Base-by-base conservation (phyloP, 768 basidiomycete genomes). In the Gyrodon lividus region DNA sequence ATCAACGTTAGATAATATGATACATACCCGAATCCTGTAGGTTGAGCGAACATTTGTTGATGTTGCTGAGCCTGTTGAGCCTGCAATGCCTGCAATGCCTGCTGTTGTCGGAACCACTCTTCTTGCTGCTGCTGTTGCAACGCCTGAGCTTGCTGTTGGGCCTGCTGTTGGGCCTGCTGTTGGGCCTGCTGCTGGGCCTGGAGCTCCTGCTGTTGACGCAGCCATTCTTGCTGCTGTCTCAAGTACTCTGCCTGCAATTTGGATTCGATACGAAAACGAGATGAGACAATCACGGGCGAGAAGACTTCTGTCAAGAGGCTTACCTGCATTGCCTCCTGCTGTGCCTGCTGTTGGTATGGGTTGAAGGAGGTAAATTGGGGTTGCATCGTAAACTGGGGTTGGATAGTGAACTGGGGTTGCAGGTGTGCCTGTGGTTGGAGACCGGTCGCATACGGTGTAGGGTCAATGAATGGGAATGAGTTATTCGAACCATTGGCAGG, bases 281-380 rank as follows among this genome's bases (percentile, higher is more conserved):
- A 14, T 16, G 19, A 33, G 22, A 16, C 17, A 14, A 31, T 28
- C 17, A 28, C 4, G 38, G n/a, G 8, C 20, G 12, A 28, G 17
- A 28, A 23, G 24, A 23, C 9, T 3, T 33, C 41, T 31, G 10
- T 22, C 2, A 23, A 20, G 14, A 24, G 12, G 39, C 16, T 37
- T 41, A 77, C 80, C 73, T 89, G 89, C 61, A 85, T 80, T 14
- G 86, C 86, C 68, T 96, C 92, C 60, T 95, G 92, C 61, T 95
- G 89, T 42, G 87, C 83, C 65, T 95, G 95, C 66, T 94, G 92
- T 63, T 92, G 89, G 57, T 92, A 93, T 0, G 91, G 91, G 68
- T 98, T 98, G 78, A 92, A 98, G 1, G 89, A 84, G 7, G 91
- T 93, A 67, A 89, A 91, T 61, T 95, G 93, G 0, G 89, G 89